Evolutionary conservation across 306 rosid genomes (phyloP).

Genomic region (Abrus pulchellus): DNA sequence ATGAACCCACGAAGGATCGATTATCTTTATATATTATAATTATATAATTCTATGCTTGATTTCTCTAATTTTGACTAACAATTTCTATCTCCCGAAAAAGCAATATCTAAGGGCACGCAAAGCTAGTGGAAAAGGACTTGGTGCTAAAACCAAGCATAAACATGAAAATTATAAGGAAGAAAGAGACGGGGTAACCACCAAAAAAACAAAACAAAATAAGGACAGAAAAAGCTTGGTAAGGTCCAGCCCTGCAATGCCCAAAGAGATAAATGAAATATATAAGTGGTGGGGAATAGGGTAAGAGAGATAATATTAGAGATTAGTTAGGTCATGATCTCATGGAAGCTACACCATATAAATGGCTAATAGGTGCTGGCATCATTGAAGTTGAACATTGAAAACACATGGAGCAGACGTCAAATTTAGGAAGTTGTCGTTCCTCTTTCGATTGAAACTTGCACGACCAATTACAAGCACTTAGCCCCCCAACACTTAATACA

Average conservation of each 20-base stretch:
- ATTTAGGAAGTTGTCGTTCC: conserved; percentile 47
- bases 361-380: conserved; percentile 23
- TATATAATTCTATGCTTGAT: neutral
- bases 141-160: neutral
- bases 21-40: neutral
- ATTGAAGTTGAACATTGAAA: conserved; percentile 42
- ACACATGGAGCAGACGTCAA: conserved; percentile 48
- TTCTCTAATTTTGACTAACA: neutral
- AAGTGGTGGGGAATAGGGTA: conserved; percentile 33
- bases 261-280: conserved; percentile 37
- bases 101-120: conserved; percentile 18
- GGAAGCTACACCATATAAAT: neutral
- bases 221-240: conserved; percentile 44
- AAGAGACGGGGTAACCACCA: conserved; percentile 50
- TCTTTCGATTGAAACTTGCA: conserved; percentile 34
- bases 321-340: conserved; percentile 33
- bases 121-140: conserved; percentile 38
- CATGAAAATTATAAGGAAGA: conserved; percentile 43
- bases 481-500: conserved; percentile 48
- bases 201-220: conserved; percentile 25
- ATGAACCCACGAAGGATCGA: neutral
- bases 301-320: neutral
- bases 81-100: neutral
- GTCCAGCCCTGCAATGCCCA: conserved; percentile 24
- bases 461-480: conserved; percentile 32